phyloP scores from a whole-genome alignment of 2,329 filamentous ascomycete genomes.

The Neofusicoccum ribis region DNA sequence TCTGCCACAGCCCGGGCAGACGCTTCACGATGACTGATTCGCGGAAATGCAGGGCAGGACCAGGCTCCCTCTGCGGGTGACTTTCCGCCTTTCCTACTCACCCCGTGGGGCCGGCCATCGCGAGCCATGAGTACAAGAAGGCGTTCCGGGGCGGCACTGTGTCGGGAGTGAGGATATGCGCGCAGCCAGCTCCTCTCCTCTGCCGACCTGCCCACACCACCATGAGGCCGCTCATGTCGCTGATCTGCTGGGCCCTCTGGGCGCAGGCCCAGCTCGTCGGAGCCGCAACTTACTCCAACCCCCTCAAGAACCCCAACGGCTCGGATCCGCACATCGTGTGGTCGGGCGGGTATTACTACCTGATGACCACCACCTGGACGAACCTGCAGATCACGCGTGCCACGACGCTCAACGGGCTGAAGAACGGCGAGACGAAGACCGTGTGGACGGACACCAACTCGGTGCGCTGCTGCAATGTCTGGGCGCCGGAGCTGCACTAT shows the following conservation, averaged over 20 bases:
- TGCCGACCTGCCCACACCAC: neutral
- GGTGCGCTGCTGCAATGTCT: conserved; percentile 56
- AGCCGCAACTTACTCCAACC: conserved; percentile 52
- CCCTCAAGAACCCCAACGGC: conserved; percentile 52
- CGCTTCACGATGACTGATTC: neutral
- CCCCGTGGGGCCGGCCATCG: neutral
- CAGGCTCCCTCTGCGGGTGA: no score
- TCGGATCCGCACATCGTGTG: conserved; percentile 57
- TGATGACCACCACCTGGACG: conserved; percentile 58
- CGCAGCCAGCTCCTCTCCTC: neutral
- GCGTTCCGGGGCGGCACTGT: neutral
- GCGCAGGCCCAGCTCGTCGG: conserved; percentile 24
- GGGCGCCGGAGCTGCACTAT: conserved; percentile 42
- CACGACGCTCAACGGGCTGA: conserved; percentile 57
- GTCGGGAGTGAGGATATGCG: neutral
- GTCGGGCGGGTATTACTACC: conserved; percentile 57
- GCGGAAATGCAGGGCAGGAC: neutral
- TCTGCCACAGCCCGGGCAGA: neutral
- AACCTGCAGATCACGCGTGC: conserved; percentile 57
- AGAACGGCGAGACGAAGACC: conserved; percentile 51
- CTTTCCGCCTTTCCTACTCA: neutral
- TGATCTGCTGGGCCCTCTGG: conserved; percentile 16
- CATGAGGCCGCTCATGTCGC: neutral
- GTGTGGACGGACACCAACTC: conserved; percentile 53
- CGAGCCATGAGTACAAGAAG: neutral